Evolutionary conservation across 768 basidiomycete species (phyloP), one percentile per base, ranked within the genome.

Genomic region (Leccinum fibrillosum): DNA sequence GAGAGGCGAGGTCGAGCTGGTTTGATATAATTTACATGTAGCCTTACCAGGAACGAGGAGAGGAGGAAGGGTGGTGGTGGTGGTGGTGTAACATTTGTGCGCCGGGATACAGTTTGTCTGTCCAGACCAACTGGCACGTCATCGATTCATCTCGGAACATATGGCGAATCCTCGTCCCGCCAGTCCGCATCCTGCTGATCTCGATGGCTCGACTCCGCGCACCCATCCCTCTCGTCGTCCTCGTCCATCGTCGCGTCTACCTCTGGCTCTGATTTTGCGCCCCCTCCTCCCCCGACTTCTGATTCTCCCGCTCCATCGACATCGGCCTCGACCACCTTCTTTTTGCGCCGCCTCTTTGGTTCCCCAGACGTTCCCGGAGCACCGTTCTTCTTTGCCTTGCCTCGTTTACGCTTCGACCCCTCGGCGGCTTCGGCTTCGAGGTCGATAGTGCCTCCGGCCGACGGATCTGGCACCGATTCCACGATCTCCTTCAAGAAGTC

Each of bases 401-500:
- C 67, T 77, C 75, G 78, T 71, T 83, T 87, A 73, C 86, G 86
- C 70, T 84, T 83, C 39, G 74, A 72, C 30, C 70, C 74, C 52
- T 84, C 82, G 7, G 77, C 74, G 21, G 73, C 78, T 65, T 88
- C 88, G 13, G 79, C 78, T 49, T 88, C 87, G 15, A 91, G 71
- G 65, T 89, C 85, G 45, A 90, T 83, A 0, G 88, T 91, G 2
- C 88, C 90, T 11, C 91, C 90, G 19, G 85, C 85, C 4, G 90
- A 89, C 0, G 94, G 94, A 72, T 98, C 94, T 1, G 92, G 89
- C 6, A 96, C 85, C 35, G 79, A 76, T 67, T 89, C 86, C 23
- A 96, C 94, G 53, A 97, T 85, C 69, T 98, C 94, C 69, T 92
- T 90, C 32, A 98, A 82, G 74, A 98, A 98, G 72, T 98, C 96